These are phyloP conservation scores for Penicillium sp. DNA, from an alignment of 2,329 filamentous ascomycete genomes.

Conservation along the genomic window DNA sequence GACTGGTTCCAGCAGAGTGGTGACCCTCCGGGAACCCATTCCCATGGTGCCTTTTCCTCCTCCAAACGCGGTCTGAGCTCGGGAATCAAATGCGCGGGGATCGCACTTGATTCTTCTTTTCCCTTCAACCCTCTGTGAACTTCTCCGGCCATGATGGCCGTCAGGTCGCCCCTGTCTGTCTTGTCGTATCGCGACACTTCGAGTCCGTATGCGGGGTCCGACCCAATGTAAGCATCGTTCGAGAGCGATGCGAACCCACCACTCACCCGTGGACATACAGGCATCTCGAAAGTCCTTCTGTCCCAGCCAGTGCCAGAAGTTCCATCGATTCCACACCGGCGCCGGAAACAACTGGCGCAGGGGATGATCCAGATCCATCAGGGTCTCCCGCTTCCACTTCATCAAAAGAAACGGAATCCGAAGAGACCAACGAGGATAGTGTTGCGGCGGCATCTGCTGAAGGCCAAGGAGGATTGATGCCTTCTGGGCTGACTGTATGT, in stretches of 20 bases:
- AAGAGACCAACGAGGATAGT: constrained; percentile 1
- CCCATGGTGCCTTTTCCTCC: constrained; percentile 4
- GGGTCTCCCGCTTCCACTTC: background rate
- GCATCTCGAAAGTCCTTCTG: constrained; percentile 11
- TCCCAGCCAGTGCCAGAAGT: constrained; percentile 5
- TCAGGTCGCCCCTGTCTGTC: constrained; percentile 25
- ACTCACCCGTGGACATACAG: constrained; percentile 11
- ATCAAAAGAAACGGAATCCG: constrained; percentile 2
- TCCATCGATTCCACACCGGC: constrained; percentile 5
- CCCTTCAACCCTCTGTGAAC: constrained; percentile 1
- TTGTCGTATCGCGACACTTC: constrained; percentile 19
- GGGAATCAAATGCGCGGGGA: constrained; percentile 7
- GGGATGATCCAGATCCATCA: constrained; percentile 3
- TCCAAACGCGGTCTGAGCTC: constrained; percentile 12
- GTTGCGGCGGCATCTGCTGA: constrained; percentile 4
- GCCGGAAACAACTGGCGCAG: constrained; percentile 2
- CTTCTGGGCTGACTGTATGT: constrained; percentile 25
- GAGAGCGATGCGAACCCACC: background rate
- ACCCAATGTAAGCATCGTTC: constrained; percentile 17
- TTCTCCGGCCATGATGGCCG: constrained; percentile 25
- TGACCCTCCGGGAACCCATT: constrained; percentile 2
- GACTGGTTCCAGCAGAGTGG: constrained; percentile 9
- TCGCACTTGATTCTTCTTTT: constrained; percentile 3
- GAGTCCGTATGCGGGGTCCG: constrained; percentile 13
- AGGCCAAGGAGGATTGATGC: constrained; percentile 5